Evolutionary conservation across 2,329 filamentous ascomycete species (phyloP).

Genomic region (Phaeosphaeriaceae sp.): DNA sequence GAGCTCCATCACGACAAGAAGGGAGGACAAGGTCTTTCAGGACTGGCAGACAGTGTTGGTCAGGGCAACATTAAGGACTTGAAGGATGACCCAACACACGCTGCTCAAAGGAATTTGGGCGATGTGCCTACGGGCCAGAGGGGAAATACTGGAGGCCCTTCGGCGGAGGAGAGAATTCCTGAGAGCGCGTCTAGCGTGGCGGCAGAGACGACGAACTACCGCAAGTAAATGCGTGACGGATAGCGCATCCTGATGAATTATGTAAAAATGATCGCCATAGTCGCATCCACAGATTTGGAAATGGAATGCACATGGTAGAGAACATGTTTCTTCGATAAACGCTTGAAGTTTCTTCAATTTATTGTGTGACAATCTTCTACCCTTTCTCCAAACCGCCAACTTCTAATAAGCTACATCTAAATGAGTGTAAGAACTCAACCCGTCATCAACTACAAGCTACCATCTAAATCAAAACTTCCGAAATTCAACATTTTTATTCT

Average conservation of each 20-base stretch:
- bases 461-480: no score
- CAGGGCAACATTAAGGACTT: constrained; percentile 21
- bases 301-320: no score
- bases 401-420: no score
- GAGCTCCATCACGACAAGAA: constrained; percentile 47
- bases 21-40: constrained; percentile 56
- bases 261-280: no score
- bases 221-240: not conserved
- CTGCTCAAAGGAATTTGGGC: constrained; percentile 48
- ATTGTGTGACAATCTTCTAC: no score
- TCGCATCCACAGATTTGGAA: no score
- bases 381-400: no score
- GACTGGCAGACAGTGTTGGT: constrained; percentile 42
- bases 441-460: no score
- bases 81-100: constrained; percentile 45
- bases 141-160: constrained; percentile 34
- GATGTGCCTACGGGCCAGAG: constrained; percentile 45
- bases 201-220: not conserved
- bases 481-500: no score
- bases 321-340: no score
- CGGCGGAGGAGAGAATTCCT: constrained; percentile 30
- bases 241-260: not conserved
- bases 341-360: no score
- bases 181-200: constrained; percentile 22
- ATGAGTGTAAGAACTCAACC: no score